These are phyloP conservation scores for Agapanthus africanus DNA, from an alignment of 106 monocot genomes.

Conservation along the genomic window DNA sequence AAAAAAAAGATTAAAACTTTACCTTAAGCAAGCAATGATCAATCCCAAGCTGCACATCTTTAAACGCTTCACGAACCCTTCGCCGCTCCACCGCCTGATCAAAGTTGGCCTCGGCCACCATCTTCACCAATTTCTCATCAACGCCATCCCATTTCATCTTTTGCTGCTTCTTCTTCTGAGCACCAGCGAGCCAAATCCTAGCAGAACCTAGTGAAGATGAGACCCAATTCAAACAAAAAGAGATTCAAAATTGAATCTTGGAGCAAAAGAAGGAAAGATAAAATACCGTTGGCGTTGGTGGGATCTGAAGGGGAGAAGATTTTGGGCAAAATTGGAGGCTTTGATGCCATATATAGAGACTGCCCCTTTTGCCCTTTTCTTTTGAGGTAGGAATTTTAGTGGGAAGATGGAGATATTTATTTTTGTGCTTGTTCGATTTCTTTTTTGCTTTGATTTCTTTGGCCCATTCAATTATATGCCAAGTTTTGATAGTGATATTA, in stretches of 20 bases:
- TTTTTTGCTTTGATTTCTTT: no score
- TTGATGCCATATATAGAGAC: no score
- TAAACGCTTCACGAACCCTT: constrained; percentile 68
- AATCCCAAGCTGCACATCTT: constrained; percentile 70
- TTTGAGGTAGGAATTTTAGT: no score
- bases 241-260: background rate
- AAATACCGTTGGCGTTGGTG: background rate
- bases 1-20: background rate
- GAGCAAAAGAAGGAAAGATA: no score
- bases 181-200: constrained; percentile 11
- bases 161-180: constrained; percentile 5
- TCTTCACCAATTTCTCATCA: constrained; percentile 51
- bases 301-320: background rate
- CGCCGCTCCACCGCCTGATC: constrained; percentile 69
- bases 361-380: no score
- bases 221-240: background rate
- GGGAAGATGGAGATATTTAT: no score
- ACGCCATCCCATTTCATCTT: constrained; percentile 57
- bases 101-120: constrained; percentile 48
- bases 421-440: no score
- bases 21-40: constrained; percentile 94
- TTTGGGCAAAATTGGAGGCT: background rate
- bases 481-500: no score
- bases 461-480: no score
- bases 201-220: constrained; percentile 5